Evolutionary conservation across 768 basidiomycete genomes (phyloP).

Genomic region (Russula vinacea): DNA sequence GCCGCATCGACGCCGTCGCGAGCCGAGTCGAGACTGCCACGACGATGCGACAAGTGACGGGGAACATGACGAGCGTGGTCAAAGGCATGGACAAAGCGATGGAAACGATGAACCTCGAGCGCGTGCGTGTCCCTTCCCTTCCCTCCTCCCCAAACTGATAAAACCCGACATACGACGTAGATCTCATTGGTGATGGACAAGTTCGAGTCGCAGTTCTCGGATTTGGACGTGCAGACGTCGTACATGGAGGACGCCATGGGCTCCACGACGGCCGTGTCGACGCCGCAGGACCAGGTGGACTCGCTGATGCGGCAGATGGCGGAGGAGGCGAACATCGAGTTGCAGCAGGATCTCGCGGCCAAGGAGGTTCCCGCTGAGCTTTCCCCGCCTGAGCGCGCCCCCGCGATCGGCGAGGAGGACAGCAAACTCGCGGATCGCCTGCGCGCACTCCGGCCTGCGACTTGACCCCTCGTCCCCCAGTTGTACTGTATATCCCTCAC

Average conservation of each 20-base stretch:
- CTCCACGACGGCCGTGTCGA: slow-evolving; percentile 85
- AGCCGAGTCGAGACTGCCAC: slow-evolving; percentile 97
- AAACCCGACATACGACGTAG: slow-evolving; percentile 41
- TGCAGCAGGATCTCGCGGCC: slow-evolving; percentile 82
- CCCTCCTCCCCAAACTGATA: background rate
- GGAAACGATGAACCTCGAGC: slow-evolving; percentile 98
- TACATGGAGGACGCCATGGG: slow-evolving; percentile 99
- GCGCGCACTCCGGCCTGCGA: slow-evolving; percentile 80
- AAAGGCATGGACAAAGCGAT: slow-evolving; percentile 99
- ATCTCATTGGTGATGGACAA: slow-evolving; percentile 99
- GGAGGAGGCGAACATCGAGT: slow-evolving; percentile 93
- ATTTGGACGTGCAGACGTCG: slow-evolving; percentile 95
- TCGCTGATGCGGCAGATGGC: slow-evolving; percentile 87
- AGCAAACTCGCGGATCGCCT: slow-evolving; percentile 78
- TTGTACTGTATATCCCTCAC: slow-evolving; percentile 6
- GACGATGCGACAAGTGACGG: slow-evolving; percentile 95
- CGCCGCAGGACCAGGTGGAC: slow-evolving; percentile 97
- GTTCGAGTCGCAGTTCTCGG: slow-evolving; percentile 94
- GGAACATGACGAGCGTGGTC: slow-evolving; percentile 95
- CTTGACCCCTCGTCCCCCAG: slow-evolving; percentile 37
- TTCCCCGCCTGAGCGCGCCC: slow-evolving; percentile 43
- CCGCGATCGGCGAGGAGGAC: slow-evolving; percentile 67
- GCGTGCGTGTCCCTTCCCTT: slow-evolving; percentile 51
- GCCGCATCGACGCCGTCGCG: slow-evolving; percentile 94
- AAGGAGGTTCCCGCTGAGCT: slow-evolving; percentile 62